A percentile compares a stretch with the other conserved stretches of the same genome.
These are phyloP conservation scores for Neofusicoccum ribis DNA, from an alignment of 2,329 filamentous ascomycete genomes.

Conservation along the genomic window DNA sequence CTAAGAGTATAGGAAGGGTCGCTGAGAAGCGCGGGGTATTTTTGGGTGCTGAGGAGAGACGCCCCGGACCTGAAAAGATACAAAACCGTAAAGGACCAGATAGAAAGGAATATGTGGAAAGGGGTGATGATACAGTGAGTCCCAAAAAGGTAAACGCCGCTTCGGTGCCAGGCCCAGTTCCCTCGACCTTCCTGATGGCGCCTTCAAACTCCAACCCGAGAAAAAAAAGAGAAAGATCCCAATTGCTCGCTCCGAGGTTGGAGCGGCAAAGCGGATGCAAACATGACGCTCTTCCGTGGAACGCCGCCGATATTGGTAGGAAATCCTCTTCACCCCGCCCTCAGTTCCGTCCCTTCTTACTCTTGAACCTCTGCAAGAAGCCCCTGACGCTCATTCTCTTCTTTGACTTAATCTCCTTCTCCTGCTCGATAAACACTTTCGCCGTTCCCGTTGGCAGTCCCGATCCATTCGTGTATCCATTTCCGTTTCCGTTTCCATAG, in stretches of 20 bases:
- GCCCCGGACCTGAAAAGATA: neutral
- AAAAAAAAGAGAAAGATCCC: neutral
- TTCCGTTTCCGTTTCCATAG: slow-evolving; percentile 31
- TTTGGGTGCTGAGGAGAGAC: slow-evolving; percentile 1
- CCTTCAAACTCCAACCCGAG: neutral
- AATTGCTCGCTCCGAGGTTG: neutral
- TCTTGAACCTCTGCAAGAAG: slow-evolving; percentile 17
- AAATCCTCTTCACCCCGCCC: neutral
- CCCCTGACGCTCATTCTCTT: slow-evolving; percentile 18
- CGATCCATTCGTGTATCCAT: neutral
- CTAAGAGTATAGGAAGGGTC: neutral
- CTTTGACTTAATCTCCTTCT: slow-evolving; percentile 6
- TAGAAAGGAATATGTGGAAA: neutral
- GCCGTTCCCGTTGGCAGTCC: slow-evolving; percentile 31
- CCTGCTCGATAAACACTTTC: slow-evolving; percentile 12
- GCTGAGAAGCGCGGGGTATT: slow-evolving; percentile 1
- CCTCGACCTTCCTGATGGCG: neutral
- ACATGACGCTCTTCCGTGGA: neutral
- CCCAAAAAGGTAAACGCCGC: neutral
- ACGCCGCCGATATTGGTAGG: neutral
- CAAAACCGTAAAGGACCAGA: neutral
- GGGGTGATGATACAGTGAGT: slow-evolving; percentile 1
- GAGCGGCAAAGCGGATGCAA: neutral
- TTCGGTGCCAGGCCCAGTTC: neutral
- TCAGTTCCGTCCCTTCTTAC: neutral